Conservation (phyloP, 768 basidiomycete genomes). For the Gloeostereum incarnatum region DNA sequence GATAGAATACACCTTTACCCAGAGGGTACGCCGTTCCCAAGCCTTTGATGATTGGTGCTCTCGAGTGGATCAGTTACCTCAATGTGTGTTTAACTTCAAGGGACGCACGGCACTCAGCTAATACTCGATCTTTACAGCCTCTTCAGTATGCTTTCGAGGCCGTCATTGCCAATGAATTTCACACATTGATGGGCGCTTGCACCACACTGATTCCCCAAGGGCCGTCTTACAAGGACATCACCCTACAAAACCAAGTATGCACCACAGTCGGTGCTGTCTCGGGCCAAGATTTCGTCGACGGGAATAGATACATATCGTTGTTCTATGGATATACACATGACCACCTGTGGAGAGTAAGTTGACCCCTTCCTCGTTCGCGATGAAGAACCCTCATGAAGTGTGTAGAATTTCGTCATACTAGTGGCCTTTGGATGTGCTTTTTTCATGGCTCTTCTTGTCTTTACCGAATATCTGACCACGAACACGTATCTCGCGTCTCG, state of each 20-base stretch:
- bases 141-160: constrained; percentile 52
- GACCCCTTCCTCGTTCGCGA: neutral
- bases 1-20: constrained; percentile 47
- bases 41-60: constrained; percentile 55
- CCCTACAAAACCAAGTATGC: constrained; percentile 65
- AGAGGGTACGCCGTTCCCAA: constrained; percentile 51
- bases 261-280: constrained; percentile 54
- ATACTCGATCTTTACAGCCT: constrained; percentile 28
- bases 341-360: constrained; percentile 32
- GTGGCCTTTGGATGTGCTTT: constrained; percentile 51
- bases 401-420: constrained; percentile 60
- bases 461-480: constrained; percentile 46
- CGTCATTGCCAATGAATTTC: constrained; percentile 77
- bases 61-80: constrained; percentile 59
- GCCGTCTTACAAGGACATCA: constrained; percentile 46
- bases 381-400: no score
- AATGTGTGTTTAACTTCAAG: constrained; percentile 36
- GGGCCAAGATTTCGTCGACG: constrained; percentile 53
- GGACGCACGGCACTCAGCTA: neutral
- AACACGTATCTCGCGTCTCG: constrained; percentile 20
- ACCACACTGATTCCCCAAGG: constrained; percentile 53
- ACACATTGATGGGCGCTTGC: constrained; percentile 52
- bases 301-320: constrained; percentile 37
- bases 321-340: constrained; percentile 38
- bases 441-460: constrained; percentile 49